Evolutionary conservation across 306 rosid species (phyloP).

Genomic region (Mimosa pudica): DNA sequence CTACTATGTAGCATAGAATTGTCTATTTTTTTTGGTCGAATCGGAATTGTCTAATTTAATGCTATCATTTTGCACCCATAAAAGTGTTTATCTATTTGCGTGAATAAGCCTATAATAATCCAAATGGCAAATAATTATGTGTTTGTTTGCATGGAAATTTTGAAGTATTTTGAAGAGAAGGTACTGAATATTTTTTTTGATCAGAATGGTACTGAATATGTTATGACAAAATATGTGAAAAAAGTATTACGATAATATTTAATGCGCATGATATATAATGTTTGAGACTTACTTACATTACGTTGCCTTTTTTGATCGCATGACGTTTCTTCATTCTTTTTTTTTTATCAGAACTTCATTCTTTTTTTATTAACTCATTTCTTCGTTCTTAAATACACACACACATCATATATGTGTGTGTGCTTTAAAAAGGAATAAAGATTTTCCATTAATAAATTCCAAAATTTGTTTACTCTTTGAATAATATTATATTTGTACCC

Average conservation of each 20-base stretch:
- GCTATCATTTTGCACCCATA: not conserved
- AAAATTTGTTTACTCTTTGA: not conserved
- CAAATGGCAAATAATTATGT: not conserved
- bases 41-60: too few relatives aligned
- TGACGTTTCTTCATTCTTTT: too few relatives aligned
- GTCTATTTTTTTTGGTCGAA: too few relatives aligned
- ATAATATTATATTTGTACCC: not conserved
- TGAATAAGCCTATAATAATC: conserved; percentile 39
- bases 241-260: not conserved
- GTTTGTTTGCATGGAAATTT: not conserved
- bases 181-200: too few relatives aligned
- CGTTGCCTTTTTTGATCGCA: not conserved
- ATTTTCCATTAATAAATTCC: not conserved
- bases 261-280: not conserved
- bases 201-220: not conserved
- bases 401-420: too few relatives aligned
- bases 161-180: not conserved
- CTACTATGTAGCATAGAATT: too few relatives aligned
- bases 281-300: not conserved
- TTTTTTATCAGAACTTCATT: too few relatives aligned
- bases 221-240: not conserved
- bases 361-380: too few relatives aligned
- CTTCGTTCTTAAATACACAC: not conserved
- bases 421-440: not conserved
- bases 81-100: conserved; percentile 29